phyloP scores from a whole-genome alignment of 495 filamentous ascomycete species.

The Extremus antarcticus region DNA sequence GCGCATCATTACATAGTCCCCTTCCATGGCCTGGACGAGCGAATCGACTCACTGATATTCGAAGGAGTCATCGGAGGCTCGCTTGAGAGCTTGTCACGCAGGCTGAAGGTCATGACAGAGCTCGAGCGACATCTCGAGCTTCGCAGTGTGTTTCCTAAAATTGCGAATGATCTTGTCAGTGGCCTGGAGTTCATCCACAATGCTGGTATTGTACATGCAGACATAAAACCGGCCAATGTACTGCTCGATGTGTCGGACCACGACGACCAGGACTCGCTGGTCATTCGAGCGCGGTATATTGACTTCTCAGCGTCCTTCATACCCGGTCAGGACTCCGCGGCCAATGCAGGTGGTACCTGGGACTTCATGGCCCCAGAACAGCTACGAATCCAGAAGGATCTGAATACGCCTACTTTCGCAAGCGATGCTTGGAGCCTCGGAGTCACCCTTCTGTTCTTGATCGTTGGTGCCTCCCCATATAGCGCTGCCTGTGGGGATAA shows the following conservation, averaged over 20 bases:
- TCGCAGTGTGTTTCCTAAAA: constrained; percentile 20
- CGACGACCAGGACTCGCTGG: constrained; percentile 21
- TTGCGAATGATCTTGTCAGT: constrained; percentile 40
- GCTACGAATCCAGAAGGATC: constrained; percentile 16
- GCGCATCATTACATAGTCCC: constrained; percentile 37
- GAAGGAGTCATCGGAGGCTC: constrained; percentile 40
- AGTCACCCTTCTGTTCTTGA: constrained; percentile 44
- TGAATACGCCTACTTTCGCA: constrained; percentile 29
- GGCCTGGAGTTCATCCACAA: constrained; percentile 44
- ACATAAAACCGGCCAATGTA: constrained; percentile 48
- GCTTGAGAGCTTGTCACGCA: constrained; percentile 13
- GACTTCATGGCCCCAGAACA: constrained; percentile 48
- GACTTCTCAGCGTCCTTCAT: constrained; percentile 51
- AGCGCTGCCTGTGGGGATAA: constrained; percentile 30
- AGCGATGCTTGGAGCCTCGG: constrained; percentile 48
- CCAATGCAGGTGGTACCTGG: constrained; percentile 41
- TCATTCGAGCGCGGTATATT: constrained; percentile 39
- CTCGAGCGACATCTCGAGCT: constrained; percentile 16
- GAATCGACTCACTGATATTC: constrained; percentile 43
- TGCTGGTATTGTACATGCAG: constrained; percentile 41
- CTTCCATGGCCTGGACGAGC: constrained; percentile 45
- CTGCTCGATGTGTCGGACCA: constrained; percentile 30
- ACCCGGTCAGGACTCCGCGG: constrained; percentile 14
- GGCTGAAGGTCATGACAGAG: constrained; percentile 19
- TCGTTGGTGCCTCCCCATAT: constrained; percentile 46